A percentile compares a stretch with the other conserved stretches of the same genome.
Conservation (phyloP, 208 protist species). For the Wallacemonas sp. region DNA sequence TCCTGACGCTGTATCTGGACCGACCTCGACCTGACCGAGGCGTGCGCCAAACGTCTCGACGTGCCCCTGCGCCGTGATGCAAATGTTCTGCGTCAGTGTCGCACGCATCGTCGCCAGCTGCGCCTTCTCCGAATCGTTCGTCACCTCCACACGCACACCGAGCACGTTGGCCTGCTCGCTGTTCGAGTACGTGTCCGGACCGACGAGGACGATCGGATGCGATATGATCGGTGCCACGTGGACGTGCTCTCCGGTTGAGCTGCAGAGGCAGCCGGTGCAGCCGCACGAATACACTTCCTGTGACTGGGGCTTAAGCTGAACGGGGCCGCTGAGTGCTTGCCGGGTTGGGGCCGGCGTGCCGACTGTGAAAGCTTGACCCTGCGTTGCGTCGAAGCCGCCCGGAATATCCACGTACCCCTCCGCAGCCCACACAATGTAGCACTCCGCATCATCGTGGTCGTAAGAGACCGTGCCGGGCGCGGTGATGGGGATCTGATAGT, state of each 20-base stretch:
- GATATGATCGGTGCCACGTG: neutral
- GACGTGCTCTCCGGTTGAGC: neutral
- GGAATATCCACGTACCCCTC: neutral
- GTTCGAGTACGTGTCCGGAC: neutral
- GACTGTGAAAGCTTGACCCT: neutral
- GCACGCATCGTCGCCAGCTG: too few species aligned
- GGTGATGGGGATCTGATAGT: neutral
- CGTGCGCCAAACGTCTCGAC: too few species aligned
- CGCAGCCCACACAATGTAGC: neutral
- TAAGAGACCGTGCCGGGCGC: neutral
- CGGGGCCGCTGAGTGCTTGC: neutral
- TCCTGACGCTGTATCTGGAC: neutral
- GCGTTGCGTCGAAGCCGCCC: neutral
- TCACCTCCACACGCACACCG: neutral
- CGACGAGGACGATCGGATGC: neutral
- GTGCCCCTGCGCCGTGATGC: too few species aligned
- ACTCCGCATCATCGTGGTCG: neutral
- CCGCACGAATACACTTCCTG: neutral
- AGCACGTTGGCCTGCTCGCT: neutral
- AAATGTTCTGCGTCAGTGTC: too few species aligned
- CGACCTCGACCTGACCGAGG: neutral
- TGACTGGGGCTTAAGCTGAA: neutral
- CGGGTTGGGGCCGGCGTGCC: neutral
- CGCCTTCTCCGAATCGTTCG: too few species aligned
- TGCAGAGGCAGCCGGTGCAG: neutral